Percentiles rank a stretch among this genome's conserved stretches.
Conservation (phyloP, 208 protist species). For the Zelonia costaricensis region DNA sequence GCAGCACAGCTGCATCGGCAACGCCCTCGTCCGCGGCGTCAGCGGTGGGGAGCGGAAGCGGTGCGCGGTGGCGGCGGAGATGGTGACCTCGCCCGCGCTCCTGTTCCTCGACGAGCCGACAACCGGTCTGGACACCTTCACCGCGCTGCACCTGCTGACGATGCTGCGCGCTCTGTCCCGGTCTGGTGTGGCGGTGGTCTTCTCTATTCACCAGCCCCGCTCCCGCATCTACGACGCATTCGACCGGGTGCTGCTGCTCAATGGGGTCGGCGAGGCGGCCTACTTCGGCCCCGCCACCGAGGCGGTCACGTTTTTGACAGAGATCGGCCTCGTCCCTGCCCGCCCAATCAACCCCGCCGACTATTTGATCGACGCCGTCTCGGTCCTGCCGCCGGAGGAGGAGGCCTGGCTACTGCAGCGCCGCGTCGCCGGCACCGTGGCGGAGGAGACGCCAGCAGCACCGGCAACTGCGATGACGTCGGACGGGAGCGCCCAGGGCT, state of each 20-base stretch:
- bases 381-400: slow-evolving; percentile 30
- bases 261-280: slow-evolving; percentile 67
- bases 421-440: too few species aligned
- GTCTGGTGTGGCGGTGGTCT: slow-evolving; percentile 53
- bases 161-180: slow-evolving; percentile 47
- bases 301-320: slow-evolving; percentile 60
- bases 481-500: slow-evolving; percentile 4
- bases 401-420: slow-evolving; percentile 10
- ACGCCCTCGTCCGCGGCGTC: slow-evolving; percentile 49
- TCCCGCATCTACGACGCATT: slow-evolving; percentile 60
- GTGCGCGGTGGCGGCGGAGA: slow-evolving; percentile 62
- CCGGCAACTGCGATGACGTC: not conserved
- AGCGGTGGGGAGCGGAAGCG: slow-evolving; percentile 83
- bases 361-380: slow-evolving; percentile 71
- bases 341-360: slow-evolving; percentile 81
- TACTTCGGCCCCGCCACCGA: slow-evolving; percentile 77
- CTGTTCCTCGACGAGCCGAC: slow-evolving; percentile 84
- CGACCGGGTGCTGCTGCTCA: slow-evolving; percentile 81
- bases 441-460: too few species aligned
- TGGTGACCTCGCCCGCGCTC: slow-evolving; percentile 60
- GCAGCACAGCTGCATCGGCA: slow-evolving; percentile 47
- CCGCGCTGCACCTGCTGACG: slow-evolving; percentile 56
- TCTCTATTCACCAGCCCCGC: slow-evolving; percentile 81
- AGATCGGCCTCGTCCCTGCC: slow-evolving; percentile 42
- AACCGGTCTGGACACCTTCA: slow-evolving; percentile 87